Evolutionary conservation across 768 basidiomycete species (phyloP), one percentile per base, ranked within the genome.

Genomic region (Agrocybe chaxingu): DNA sequence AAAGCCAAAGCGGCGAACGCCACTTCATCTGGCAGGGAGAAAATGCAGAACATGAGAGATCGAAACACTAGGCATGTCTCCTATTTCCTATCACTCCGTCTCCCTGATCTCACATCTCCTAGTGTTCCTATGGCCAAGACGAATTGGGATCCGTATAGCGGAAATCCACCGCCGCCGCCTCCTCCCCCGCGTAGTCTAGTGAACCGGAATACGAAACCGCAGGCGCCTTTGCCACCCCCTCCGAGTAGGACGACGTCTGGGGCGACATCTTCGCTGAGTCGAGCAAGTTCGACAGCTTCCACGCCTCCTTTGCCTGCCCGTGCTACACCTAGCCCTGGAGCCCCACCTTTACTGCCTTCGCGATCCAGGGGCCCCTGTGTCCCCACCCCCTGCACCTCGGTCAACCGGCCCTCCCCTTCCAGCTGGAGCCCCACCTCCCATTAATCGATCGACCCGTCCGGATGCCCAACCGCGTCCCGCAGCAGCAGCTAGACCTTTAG

Each of bases 131-230:
- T 85, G 60, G 78, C 77, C 50, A 80, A 81, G 49, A 79, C 81
- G 7, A 84, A 77, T 55, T 87, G 84, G 82, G 78, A 86, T 62
- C 82, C 71, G 34, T 75, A 79, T 52, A 80, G 76, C 58, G 79
- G 77, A 19, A 66, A 70, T n/a, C 68, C 75, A 5, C 74, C 81
- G 1, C 75, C 78, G 0, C 73, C 77, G 0, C 73, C 77, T 7
- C 75, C 78, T n/a, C 68, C 77, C 13, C 71, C 77, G 5, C 61
- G 68, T 48, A 61, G 53, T 51, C 38, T 62, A 41, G 58, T 66
- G 9, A 71, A 68, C 51, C 33, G 56, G 13, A 66, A 53, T 43
- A 62, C 62, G 13, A 68, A 70, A 44, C 72, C 73, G 11, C 31
- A 61, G 32, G 56, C 45, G 39, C 49, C 64, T 10, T 57, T 69